Percentiles rank a stretch among this genome's conserved stretches.
These are phyloP conservation scores for Fraxinus excelsior DNA, from an alignment of 257 asterid genomes.

Conservation along the genomic window DNA sequence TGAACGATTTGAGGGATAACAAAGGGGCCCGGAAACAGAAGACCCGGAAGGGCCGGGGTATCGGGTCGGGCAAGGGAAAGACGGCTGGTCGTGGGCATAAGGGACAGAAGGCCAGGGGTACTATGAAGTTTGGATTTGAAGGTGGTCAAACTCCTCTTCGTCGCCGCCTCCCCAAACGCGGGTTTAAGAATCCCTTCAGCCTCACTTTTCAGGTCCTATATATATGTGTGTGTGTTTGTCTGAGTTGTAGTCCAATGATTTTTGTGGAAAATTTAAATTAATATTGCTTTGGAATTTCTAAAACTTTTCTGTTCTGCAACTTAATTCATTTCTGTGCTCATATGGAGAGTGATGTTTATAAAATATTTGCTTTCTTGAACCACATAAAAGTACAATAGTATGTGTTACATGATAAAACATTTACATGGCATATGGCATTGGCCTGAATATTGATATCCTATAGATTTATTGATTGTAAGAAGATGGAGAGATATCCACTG, in stretches of 20 bases:
- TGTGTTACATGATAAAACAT: not conserved
- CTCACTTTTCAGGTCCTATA: conserved; percentile 80
- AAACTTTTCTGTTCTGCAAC: not conserved
- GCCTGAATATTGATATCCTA: no score
- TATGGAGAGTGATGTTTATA: not conserved
- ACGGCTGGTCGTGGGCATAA: conserved; percentile 97
- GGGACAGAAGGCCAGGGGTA: conserved; percentile 94
- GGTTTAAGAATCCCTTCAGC: conserved; percentile 81
- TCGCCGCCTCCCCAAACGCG: conserved; percentile 88
- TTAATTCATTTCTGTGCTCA: not conserved
- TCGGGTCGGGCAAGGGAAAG: conserved; percentile 97
- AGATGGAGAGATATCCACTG: not conserved
- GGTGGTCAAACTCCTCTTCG: conserved; percentile 98
- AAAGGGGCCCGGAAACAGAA: conserved; percentile 78
- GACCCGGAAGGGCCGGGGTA: conserved; percentile 94
- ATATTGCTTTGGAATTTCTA: not conserved
- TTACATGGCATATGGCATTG: not conserved
- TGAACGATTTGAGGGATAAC: conserved; percentile 87
- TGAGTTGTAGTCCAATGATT: not conserved
- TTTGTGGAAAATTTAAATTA: not conserved
- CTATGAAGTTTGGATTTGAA: conserved; percentile 86
- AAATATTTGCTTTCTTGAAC: not conserved
- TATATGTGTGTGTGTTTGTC: not conserved
- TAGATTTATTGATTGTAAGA: not conserved
- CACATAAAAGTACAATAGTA: not conserved